Evolutionary conservation across 345 rosid species (phyloP), one percentile per base, ranked within the genome.

Genomic region (Orychophragmus violaceus): DNA sequence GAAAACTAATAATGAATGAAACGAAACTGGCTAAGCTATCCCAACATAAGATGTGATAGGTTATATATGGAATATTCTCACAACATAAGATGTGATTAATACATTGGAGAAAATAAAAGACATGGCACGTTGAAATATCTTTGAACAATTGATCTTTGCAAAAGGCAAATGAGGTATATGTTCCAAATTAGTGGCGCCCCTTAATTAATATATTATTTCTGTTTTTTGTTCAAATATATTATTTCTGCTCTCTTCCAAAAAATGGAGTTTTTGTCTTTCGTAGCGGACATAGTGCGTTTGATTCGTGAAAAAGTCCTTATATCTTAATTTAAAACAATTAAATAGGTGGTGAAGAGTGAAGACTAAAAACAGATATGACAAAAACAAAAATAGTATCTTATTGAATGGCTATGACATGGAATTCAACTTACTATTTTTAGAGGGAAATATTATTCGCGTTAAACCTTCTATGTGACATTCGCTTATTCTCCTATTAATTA

Each of bases 371-470:
- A n/a, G 19, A 22, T 13, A 36, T 3, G 7, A 22, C 9, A n/a
- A 19, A 12, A 27, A 25, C 0, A n/a, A 24, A 24, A 21, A 14
- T 7, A 0, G 33, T 7, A 2, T 17, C 18, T 45, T 10, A 13
- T 45, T 77, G 83, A 76, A 68, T 50, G 59, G 37, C 27, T 68
- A 75, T 85, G 90, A 85, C 85, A 71, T 76, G 94, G 85, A 85
- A 64, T 71, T 82, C 88, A 82, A 77, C 79, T 78, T 80, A 64
- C 39, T 50, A 71, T n/a, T n/a, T n/a, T 70, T 79, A 76, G 64
- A 79, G 50, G 73, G 80, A 75, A 52, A 41, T 67, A 78, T 45
- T 65, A 65, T 22, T 48, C 48, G 13, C 45, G 22, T 44, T 62
- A 21, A n/a, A 29, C 29, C 0, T 19, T 45, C 13, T 23, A 0